Evolutionary conservation across 2,329 filamentous ascomycete genomes (phyloP).

Genomic region (Reticulascus tulasneorum): DNA sequence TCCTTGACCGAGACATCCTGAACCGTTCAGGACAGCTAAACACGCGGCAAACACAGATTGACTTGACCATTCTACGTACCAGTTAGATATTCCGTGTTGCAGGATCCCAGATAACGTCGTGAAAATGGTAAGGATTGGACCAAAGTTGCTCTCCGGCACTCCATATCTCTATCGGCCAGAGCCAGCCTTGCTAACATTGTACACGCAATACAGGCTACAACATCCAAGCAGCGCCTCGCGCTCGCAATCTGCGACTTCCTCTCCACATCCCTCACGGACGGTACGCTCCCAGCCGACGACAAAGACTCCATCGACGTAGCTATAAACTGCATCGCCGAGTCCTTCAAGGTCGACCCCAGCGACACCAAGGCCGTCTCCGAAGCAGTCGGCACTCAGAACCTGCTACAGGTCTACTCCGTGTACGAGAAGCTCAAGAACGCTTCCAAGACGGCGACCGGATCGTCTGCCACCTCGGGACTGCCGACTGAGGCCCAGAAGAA

Average conservation of each 20-base stretch:
- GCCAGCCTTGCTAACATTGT: no score
- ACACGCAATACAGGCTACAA: slow-evolving; percentile 33
- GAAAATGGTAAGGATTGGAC: no score
- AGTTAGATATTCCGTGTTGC: no score
- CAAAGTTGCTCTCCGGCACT: no score
- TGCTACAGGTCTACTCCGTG: slow-evolving; percentile 87
- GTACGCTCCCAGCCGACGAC: slow-evolving; percentile 83
- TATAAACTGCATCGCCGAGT: slow-evolving; percentile 88
- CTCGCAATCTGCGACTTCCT: slow-evolving; percentile 98
- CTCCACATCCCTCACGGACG: slow-evolving; percentile 75
- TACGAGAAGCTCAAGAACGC: slow-evolving; percentile 87
- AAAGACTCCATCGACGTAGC: slow-evolving; percentile 92
- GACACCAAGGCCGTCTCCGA: slow-evolving; percentile 69
- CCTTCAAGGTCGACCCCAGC: slow-evolving; percentile 88
- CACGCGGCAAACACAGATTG: no score
- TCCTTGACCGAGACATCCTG: no score
- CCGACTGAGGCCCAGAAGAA: slow-evolving; percentile 60
- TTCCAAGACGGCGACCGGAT: slow-evolving; percentile 28
- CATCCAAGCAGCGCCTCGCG: slow-evolving; percentile 78
- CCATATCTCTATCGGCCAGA: no score
- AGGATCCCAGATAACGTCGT: no score
- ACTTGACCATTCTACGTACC: no score
- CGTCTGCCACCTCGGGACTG: slow-evolving; percentile 24
- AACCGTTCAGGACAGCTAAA: no score
- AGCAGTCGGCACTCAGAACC: slow-evolving; percentile 80